Evolutionary conservation across 108 stramenopile genomes (phyloP), one percentile per base, ranked within the genome.

Genomic region (Aurantiochytrium sp.): DNA sequence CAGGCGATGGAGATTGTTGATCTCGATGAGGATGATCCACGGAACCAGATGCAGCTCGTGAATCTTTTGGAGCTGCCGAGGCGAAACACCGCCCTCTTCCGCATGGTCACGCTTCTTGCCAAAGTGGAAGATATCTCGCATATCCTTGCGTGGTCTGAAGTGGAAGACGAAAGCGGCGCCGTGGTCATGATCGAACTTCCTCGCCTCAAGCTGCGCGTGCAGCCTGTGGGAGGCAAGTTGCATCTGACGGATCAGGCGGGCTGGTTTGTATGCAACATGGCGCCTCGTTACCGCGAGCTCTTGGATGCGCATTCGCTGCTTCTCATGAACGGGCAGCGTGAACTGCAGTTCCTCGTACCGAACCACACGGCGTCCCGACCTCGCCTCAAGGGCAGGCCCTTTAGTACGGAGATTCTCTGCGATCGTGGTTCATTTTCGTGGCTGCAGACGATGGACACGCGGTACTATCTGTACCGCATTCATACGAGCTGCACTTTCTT

Each of bases 361-460:
- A 83, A 83, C 76, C 76, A 83, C 51, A 53, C 45, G n/a, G 76
- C 76, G n/a, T 53, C 76, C 1, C 76, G 76, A 6, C 76, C 76
- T 12, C 76, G 51, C 25, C 76, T 83, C 76, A 83, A 83, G 76
- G 76, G 76, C 51, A 43, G 51, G 10, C 76, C 76, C 19, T 83
- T 83, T 45, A 53, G 19, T 16, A 83, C 45, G 4, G 45, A 47
- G 28, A 83, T 83, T 35, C 76, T 83, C 23, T 83, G 76, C 28
- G 76, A 83, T 53, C 45, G 76, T 16, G 76, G 76, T 6, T 83
- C 76, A 55, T 83, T 83, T 83, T 21, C 76, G n/a, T 83, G 76
- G 76, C 28, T 83, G 51, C 76, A 83, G 51, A 83, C 76, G 43
- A 83, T 83, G 76, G 76, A 83, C 4, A 83, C 76, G 51, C 76